phyloP scores from a whole-genome alignment of 1,284 basidiomycete genomes.

The Leccinum cinnamomeum region DNA sequence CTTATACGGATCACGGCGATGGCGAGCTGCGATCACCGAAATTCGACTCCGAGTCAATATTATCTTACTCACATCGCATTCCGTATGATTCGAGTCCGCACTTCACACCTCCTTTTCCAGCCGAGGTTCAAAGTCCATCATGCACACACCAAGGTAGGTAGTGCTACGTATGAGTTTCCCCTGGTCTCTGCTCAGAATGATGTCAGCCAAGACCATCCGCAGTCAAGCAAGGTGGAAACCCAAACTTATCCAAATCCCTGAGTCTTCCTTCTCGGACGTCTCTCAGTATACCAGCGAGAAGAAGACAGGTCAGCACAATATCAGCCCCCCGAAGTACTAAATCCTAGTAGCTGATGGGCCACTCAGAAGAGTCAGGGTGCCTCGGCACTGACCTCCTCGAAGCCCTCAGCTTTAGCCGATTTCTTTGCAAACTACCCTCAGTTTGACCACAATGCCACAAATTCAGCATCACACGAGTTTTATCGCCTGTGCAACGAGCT shows the following conservation, averaged over 20 bases:
- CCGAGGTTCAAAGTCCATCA: neutral
- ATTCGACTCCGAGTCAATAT: neutral
- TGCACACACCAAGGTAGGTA: neutral
- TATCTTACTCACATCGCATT: neutral
- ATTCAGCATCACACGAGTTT: no score
- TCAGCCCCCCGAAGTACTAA: no score
- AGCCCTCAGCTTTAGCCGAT: no score
- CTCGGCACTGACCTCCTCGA: no score
- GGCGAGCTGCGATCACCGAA: neutral
- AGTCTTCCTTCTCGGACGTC: neutral
- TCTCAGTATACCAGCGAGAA: neutral
- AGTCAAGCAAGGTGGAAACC: neutral
- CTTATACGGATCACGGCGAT: neutral
- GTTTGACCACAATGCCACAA: no score
- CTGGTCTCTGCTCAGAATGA: neutral
- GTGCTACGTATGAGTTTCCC: neutral
- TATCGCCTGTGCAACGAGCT: no score
- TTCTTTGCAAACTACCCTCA: no score
- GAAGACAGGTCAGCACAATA: neutral
- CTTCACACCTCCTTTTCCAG: neutral
- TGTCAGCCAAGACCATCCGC: conserved; percentile 1
- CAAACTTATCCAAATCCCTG: neutral
- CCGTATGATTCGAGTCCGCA: neutral
- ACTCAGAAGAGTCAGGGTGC: no score
- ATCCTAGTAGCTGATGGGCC: neutral